Conservation (phyloP, 2,329 filamentous ascomycete species). For the Elsinoe perseae region DNA sequence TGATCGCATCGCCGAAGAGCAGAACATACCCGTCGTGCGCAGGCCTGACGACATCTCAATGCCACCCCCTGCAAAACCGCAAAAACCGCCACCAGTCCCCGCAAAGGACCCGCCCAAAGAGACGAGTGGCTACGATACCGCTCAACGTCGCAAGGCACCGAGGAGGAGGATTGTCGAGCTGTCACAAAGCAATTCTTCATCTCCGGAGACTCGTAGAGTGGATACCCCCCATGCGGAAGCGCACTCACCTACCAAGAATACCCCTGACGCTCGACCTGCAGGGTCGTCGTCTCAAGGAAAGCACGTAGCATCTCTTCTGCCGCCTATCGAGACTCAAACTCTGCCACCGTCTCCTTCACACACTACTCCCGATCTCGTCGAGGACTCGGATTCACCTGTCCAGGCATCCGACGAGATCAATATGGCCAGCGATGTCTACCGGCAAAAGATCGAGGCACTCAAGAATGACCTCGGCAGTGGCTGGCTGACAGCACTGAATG, state of each 20-base stretch:
- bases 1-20: conserved; percentile 69
- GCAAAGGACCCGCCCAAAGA: neutral
- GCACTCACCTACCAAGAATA: conserved; percentile 7
- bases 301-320: conserved; percentile 14
- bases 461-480: conserved; percentile 77
- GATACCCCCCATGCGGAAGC: conserved; percentile 1
- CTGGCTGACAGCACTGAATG: conserved; percentile 79
- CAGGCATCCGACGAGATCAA: conserved; percentile 25
- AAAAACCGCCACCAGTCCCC: neutral
- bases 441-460: conserved; percentile 78
- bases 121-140: conserved; percentile 6
- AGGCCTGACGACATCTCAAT: conserved; percentile 45
- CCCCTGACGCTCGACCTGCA: neutral
- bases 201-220: conserved; percentile 3
- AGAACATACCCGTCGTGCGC: conserved; percentile 64
- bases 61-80: conserved; percentile 35
- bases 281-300: conserved; percentile 5
- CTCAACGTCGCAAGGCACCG: conserved; percentile 47
- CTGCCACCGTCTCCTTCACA: conserved; percentile 12
- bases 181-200: conserved; percentile 36
- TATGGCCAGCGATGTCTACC: conserved; percentile 47
- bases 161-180: conserved; percentile 53
- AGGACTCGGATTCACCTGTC: conserved; percentile 27
- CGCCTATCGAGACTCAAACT: conserved; percentile 18
- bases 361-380: conserved; percentile 16